These are phyloP conservation scores for Sporothrix pallida DNA, from an alignment of 2,329 filamentous ascomycete species.

Conservation along the genomic window DNA sequence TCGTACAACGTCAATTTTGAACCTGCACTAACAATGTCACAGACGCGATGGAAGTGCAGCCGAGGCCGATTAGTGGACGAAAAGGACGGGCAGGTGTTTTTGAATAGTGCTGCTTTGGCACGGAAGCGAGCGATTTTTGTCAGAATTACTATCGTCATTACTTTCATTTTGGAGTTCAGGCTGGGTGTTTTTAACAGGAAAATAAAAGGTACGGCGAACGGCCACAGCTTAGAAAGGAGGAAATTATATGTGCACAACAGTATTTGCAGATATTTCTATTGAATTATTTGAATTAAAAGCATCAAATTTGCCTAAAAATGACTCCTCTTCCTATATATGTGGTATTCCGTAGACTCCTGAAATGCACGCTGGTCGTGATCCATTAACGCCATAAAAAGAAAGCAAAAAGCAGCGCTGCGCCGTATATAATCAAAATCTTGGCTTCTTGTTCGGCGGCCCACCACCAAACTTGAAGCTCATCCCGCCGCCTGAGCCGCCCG, in stretches of 20 bases:
- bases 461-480: constrained; percentile 31
- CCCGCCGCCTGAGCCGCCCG: constrained; percentile 37
- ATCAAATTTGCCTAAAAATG: not conserved
- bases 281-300: not conserved
- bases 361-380: not conserved
- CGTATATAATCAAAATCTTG: constrained; percentile 47
- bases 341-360: constrained; percentile 18
- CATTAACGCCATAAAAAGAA: not conserved
- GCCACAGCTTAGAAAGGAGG: not conserved
- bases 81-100: not conserved
- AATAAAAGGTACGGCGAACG: constrained; percentile 9
- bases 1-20: not conserved
- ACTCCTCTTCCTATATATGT: not conserved
- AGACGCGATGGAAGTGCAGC: constrained; percentile 64
- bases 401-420: not conserved
- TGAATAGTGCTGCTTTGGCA: constrained; percentile 10
- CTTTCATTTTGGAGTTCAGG: constrained; percentile 23
- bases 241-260: not conserved
- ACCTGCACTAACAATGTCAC: not conserved
- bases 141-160: not conserved
- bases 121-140: constrained; percentile 27
- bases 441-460: constrained; percentile 55
- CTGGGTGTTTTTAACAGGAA: constrained; percentile 3
- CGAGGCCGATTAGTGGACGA: constrained; percentile 49
- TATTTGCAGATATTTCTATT: not conserved